Percentiles rank a stretch among this genome's conserved stretches.
Evolutionary conservation across 257 asterid genomes (phyloP).

Genomic region (Cordia subcordata): DNA sequence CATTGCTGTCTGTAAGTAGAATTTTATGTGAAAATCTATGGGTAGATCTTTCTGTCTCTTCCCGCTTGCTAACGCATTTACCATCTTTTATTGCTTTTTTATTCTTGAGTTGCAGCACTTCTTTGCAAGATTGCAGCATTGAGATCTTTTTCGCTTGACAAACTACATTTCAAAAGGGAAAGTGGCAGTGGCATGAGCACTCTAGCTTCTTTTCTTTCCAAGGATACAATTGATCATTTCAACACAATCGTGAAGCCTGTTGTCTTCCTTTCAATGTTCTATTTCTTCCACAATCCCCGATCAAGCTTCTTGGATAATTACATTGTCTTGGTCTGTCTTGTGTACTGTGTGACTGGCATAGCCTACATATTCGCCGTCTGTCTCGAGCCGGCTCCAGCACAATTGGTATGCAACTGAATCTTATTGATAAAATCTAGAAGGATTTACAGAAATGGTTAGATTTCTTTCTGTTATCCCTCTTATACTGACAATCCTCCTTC

Average conservation of each 20-base stretch:
- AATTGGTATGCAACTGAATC: conserved; percentile 46
- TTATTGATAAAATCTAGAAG: neutral
- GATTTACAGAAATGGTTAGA: neutral
- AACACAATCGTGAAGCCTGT: conserved; percentile 75
- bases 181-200: conserved; percentile 86
- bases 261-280: conserved; percentile 94
- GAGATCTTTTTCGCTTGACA: conserved; percentile 83
- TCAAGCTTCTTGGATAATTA: conserved; percentile 79
- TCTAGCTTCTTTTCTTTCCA: conserved; percentile 85
- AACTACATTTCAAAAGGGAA: conserved; percentile 73
- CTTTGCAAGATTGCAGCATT: conserved; percentile 86
- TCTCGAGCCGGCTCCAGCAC: conserved; percentile 81
- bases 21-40: neutral
- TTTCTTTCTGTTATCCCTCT: neutral
- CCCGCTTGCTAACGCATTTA: conserved; percentile 4
- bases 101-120: conserved; percentile 61
- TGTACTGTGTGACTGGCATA: conserved; percentile 87
- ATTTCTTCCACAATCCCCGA: conserved; percentile 84
- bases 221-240: conserved; percentile 84
- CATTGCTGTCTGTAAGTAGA: conserved; percentile 88
- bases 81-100: conserved; percentile 8
- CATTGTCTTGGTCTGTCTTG: conserved; percentile 59
- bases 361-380: conserved; percentile 85
- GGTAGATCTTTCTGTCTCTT: neutral
- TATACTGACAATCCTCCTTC: conserved; percentile 8